A percentile compares a stretch with the other conserved stretches of the same genome.
Conservation (phyloP, 2,329 filamentous ascomycete species). For the Sclerotinia sclerotiorum region DNA sequence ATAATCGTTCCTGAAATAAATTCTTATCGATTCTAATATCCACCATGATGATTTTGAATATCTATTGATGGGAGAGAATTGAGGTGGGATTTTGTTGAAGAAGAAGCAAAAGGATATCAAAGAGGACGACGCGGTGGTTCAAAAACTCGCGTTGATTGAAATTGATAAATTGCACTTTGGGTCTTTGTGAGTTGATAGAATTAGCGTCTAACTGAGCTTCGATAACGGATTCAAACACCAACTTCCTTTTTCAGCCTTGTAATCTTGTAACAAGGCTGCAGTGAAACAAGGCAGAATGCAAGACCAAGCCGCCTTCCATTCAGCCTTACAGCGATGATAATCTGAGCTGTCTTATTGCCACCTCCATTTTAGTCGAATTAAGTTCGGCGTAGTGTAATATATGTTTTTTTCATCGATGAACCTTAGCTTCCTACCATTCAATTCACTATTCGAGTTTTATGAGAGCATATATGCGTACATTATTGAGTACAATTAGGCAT, state of each 20-base stretch:
- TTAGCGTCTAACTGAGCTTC: constrained; percentile 5
- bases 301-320: no score
- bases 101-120: constrained; percentile 11
- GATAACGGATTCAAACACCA: neutral
- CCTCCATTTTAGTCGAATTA: neutral
- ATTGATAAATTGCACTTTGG: constrained; percentile 13
- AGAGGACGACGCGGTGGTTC: constrained; percentile 30
- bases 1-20: constrained; percentile 89
- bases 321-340: neutral
- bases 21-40: constrained; percentile 96
- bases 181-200: neutral
- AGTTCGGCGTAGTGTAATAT: no score
- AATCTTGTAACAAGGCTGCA: neutral
- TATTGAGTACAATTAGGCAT: constrained; percentile 9
- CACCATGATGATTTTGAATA: constrained; percentile 44
- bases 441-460: neutral
- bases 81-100: constrained; percentile 23
- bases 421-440: neutral
- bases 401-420: neutral
- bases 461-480: no score
- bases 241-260: constrained; percentile 10
- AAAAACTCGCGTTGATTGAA: constrained; percentile 32
- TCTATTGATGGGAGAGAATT: constrained; percentile 35
- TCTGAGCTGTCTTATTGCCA: no score
- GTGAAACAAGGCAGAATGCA: neutral